These are phyloP conservation scores for Scolecobasidium constrictum DNA, from an alignment of 2,329 filamentous ascomycete genomes.

Conservation along the genomic window DNA sequence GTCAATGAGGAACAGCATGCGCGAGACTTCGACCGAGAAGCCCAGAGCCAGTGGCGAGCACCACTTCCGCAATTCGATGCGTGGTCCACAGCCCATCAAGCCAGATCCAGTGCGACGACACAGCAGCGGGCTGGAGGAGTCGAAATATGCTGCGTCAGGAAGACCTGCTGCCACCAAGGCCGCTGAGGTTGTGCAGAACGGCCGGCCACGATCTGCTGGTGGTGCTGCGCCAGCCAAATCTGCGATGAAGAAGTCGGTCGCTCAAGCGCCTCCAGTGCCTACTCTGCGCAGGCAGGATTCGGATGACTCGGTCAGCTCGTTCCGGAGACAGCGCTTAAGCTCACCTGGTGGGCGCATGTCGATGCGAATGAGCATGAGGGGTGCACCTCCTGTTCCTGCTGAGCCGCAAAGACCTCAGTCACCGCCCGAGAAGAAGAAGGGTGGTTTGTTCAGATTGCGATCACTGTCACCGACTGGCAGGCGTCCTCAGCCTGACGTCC, in stretches of 20 bases:
- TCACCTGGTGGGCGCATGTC: constrained; percentile 31
- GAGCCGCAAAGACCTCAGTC: background rate
- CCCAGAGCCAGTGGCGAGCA: background rate
- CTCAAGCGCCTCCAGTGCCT: constrained; percentile 18
- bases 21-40: constrained; percentile 12
- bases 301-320: constrained; percentile 56
- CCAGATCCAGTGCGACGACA: background rate
- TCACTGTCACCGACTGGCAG: constrained; percentile 2
- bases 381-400: constrained; percentile 11
- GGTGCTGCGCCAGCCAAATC: background rate
- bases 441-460: background rate
- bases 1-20: constrained; percentile 25
- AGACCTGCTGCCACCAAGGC: constrained; percentile 17
- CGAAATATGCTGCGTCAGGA: constrained; percentile 30
- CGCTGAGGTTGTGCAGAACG: background rate
- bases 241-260: background rate
- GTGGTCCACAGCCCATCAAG: background rate
- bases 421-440: constrained; percentile 7
- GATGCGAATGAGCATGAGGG: constrained; percentile 69
- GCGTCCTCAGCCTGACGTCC: constrained; percentile 3
- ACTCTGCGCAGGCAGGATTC: constrained; percentile 28
- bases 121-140: background rate
- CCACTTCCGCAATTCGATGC: background rate
- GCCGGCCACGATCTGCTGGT: background rate
- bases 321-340: constrained; percentile 51